Conservation (phyloP, 352 stramenopile species). For the Globisporangium barbulae region DNA sequence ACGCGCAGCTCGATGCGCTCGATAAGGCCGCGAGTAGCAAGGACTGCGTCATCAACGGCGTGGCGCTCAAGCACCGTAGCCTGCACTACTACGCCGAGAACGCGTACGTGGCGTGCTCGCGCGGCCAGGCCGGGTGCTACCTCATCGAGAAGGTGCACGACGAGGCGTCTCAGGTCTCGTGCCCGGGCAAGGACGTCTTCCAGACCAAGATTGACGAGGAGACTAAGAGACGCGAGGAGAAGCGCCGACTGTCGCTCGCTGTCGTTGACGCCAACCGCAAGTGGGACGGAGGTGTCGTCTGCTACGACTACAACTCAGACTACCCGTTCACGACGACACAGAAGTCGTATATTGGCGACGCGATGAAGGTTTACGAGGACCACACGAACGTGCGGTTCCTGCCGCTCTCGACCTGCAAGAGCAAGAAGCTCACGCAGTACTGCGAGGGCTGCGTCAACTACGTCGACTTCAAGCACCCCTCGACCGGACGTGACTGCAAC, state of each 20-base stretch:
- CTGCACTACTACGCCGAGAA: constrained; percentile 74
- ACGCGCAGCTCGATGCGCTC: background rate
- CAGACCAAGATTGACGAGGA: constrained; percentile 24
- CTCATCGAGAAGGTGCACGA: constrained; percentile 57
- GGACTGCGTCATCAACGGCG: constrained; percentile 54
- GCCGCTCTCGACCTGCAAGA: constrained; percentile 40
- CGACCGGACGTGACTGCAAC: constrained; percentile 71
- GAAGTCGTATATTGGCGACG: constrained; percentile 53
- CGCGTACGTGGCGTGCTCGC: constrained; percentile 70
- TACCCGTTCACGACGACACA: constrained; percentile 64
- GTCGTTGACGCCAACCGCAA: constrained; percentile 61
- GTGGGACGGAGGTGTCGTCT: constrained; percentile 68
- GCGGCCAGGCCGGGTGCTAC: constrained; percentile 59
- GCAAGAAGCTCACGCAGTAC: constrained; percentile 39
- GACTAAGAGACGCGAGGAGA: constrained; percentile 20
- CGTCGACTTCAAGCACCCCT: constrained; percentile 75
- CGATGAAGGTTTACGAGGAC: constrained; percentile 62
- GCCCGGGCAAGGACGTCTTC: constrained; percentile 37
- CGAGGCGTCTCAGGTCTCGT: constrained; percentile 58
- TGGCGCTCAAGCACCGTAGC: constrained; percentile 52
- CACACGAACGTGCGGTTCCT: constrained; percentile 79
- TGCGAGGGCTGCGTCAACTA: constrained; percentile 68
- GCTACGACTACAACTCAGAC: constrained; percentile 63
- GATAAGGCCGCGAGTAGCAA: constrained; percentile 16
- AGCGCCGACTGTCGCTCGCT: constrained; percentile 56